Evolutionary conservation across 257 asterid genomes (phyloP).

Genomic region (Nicotiana knightiana): DNA sequence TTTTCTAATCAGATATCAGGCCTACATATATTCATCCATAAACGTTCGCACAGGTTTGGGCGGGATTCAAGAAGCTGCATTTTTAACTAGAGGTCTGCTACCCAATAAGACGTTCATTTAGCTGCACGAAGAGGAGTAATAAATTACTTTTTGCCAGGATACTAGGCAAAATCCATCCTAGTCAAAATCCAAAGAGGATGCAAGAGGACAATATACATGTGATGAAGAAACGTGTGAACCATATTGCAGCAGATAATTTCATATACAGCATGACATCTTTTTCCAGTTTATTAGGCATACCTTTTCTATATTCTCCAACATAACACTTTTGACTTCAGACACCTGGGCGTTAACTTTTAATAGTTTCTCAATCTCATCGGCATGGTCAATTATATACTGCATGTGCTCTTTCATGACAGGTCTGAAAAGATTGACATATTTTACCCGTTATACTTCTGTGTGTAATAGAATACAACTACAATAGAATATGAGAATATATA

Average conservation of each 20-base stretch:
- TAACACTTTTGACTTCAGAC: constrained; percentile 77
- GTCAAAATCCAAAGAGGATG: background rate
- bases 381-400: constrained; percentile 85
- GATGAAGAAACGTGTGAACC: background rate
- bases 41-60: background rate
- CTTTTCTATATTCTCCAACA: constrained; percentile 88
- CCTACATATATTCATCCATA: background rate
- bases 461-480: background rate
- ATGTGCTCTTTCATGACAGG: constrained; percentile 84
- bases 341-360: constrained; percentile 89
- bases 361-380: constrained; percentile 86
- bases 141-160: background rate
- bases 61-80: background rate
- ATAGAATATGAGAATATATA: background rate
- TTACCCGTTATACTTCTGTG: background rate
- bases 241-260: background rate
- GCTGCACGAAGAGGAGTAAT: background rate
- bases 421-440: constrained; percentile 29
- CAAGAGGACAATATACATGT: background rate
- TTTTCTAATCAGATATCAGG: background rate
- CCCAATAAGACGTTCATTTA: background rate
- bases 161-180: background rate
- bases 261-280: background rate
- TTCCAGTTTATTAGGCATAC: constrained; percentile 29
- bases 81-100: background rate